Conservation (phyloP, 176 grass and related monocot genomes). For the Hyparrhenia diplandra region DNA sequence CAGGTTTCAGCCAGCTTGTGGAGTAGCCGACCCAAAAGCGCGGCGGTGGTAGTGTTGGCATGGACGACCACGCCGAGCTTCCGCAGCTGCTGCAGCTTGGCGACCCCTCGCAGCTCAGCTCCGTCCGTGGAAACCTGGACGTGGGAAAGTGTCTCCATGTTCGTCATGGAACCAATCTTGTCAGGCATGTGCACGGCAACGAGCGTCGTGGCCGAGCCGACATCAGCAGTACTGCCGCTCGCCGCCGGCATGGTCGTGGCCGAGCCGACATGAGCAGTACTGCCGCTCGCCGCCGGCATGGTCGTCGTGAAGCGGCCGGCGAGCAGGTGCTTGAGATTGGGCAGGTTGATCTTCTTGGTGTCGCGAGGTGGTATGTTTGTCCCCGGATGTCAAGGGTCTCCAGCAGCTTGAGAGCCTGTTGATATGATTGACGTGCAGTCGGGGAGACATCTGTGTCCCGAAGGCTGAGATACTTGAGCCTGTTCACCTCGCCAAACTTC, state of each 20-base stretch:
- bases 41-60: background rate
- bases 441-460: background rate
- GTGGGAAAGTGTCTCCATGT: background rate
- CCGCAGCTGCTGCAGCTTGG: background rate
- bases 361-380: background rate
- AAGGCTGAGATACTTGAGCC: conserved; percentile 1
- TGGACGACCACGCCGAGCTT: conserved; percentile 4
- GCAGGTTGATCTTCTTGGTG: background rate
- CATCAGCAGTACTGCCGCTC: no score
- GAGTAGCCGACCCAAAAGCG: background rate
- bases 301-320: background rate
- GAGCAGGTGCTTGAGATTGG: background rate
- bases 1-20: background rate
- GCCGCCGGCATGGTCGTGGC: no score
- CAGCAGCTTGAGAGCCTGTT: background rate
- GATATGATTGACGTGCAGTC: background rate
- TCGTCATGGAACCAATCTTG: background rate
- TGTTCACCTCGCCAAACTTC: background rate
- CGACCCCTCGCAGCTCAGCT: background rate
- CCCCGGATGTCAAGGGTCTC: conserved; percentile 14
- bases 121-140: background rate
- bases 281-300: no score
- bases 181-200: background rate
- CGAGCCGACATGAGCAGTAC: no score
- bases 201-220: no score